phyloP scores from a whole-genome alignment of 768 basidiomycete species.

The Kondoa subrosea region DNA sequence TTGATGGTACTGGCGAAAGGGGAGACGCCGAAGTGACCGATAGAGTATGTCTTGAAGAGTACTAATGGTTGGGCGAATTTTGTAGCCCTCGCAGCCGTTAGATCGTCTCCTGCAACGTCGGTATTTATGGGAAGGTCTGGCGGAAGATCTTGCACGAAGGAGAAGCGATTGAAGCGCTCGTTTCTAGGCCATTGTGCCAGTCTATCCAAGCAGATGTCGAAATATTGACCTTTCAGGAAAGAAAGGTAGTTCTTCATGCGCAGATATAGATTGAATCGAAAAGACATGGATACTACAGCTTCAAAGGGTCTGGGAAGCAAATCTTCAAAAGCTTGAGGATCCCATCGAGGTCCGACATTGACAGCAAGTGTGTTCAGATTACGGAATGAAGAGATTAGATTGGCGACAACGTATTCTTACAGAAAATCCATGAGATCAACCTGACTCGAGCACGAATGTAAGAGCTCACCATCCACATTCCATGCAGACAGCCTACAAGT shows the following conservation, averaged over 20 bases:
- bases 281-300: neutral
- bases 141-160: conserved; percentile 8
- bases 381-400: neutral
- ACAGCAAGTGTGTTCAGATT: neutral
- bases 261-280: neutral
- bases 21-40: neutral
- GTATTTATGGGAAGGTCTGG: neutral
- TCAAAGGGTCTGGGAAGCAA: neutral
- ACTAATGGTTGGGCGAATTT: conserved; percentile 7
- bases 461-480: neutral
- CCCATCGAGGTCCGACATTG: neutral
- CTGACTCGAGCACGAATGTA: too few species aligned
- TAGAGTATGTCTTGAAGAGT: neutral
- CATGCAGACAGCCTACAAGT: neutral
- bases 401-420: neutral
- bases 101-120: neutral
- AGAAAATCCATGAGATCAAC: too few species aligned
- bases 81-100: neutral
- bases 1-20: neutral
- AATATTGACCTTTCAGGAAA: conserved; percentile 2
- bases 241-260: neutral
- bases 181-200: conserved; percentile 1
- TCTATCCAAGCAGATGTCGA: neutral
- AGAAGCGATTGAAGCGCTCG: neutral
- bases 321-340: neutral